Evolutionary conservation across 352 stramenopile genomes (phyloP).

Genomic region (Phytophthora fragariae): DNA sequence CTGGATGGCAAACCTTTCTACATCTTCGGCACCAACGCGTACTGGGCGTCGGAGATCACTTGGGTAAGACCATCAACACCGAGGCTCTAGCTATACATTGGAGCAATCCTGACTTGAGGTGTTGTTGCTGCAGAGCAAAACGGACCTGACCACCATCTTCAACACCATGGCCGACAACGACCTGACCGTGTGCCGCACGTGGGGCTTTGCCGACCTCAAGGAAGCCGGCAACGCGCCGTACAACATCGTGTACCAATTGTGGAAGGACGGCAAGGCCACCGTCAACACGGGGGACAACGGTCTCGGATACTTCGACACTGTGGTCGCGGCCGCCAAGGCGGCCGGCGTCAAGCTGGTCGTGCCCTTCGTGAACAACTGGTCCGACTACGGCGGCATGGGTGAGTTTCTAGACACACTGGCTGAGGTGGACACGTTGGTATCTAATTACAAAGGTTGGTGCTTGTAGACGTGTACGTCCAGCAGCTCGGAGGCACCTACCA

Average conservation of each 20-base stretch:
- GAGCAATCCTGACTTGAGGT: not conserved
- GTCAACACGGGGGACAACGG: slow-evolving; percentile 36
- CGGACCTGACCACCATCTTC: slow-evolving; percentile 43
- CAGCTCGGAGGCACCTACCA: slow-evolving; percentile 37
- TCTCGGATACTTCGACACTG: slow-evolving; percentile 30
- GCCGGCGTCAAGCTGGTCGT: slow-evolving; percentile 39
- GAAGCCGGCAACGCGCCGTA: slow-evolving; percentile 21
- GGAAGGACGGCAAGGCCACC: slow-evolving; percentile 35
- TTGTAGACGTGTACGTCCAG: slow-evolving; percentile 33
- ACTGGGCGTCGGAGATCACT: slow-evolving; percentile 17
- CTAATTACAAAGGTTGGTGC: not conserved
- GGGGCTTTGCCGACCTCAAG: slow-evolving; percentile 37
- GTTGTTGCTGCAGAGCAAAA: slow-evolving; percentile 24
- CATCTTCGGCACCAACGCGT: slow-evolving; percentile 32
- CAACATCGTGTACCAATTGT: slow-evolving; percentile 45
- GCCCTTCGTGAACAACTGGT: slow-evolving; percentile 38
- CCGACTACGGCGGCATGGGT: slow-evolving; percentile 38
- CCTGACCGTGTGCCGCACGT: slow-evolving; percentile 40
- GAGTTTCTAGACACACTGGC: not conserved
- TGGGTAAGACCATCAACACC: not conserved
- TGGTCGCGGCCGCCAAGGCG: slow-evolving; percentile 28
- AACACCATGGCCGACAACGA: slow-evolving; percentile 39
- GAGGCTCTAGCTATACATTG: too few species aligned
- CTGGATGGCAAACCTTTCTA: slow-evolving; percentile 30
- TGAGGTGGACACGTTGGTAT: not conserved